These are phyloP conservation scores for Tricholoma sp. DNA, from an alignment of 768 basidiomycete species.

Conservation along the genomic window DNA sequence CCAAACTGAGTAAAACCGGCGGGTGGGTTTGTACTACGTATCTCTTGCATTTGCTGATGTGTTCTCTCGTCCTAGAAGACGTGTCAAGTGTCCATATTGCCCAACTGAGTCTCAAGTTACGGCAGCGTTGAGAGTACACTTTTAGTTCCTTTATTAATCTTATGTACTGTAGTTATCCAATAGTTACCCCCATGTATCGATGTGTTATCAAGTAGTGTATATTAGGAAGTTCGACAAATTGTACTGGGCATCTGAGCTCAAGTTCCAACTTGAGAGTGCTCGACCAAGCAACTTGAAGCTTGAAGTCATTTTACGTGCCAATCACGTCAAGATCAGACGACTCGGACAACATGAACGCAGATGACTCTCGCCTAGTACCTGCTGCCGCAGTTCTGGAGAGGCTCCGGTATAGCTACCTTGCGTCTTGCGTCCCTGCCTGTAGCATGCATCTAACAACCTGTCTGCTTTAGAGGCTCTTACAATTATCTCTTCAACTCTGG, in stretches of 20 bases:
- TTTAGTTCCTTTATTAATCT: conserved; percentile 34
- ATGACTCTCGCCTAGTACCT: too few species aligned
- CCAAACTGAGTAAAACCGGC: conserved; percentile 83
- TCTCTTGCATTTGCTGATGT: background rate
- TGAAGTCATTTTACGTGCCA: background rate
- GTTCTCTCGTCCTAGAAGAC: conserved; percentile 38
- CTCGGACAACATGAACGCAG: background rate
- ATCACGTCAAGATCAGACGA: background rate
- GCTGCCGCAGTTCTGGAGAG: background rate
- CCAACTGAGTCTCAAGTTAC: conserved; percentile 67
- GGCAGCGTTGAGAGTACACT: conserved; percentile 59
- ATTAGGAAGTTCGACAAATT: background rate
- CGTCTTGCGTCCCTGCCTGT: background rate
- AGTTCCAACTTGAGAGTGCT: too few species aligned
- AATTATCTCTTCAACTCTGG: conserved; percentile 47
- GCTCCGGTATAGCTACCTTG: background rate
- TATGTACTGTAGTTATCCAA: too few species aligned
- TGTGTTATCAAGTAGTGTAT: background rate
- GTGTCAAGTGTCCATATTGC: conserved; percentile 96
- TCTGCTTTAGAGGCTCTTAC: conserved; percentile 17
- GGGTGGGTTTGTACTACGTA: conserved; percentile 34
- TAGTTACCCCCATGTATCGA: background rate
- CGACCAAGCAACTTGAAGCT: background rate
- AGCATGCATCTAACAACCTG: background rate
- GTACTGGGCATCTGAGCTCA: background rate